Evolutionary conservation across 768 basidiomycete species (phyloP), one percentile per base, ranked within the genome.

Genomic region (Exidia glandulosa): DNA sequence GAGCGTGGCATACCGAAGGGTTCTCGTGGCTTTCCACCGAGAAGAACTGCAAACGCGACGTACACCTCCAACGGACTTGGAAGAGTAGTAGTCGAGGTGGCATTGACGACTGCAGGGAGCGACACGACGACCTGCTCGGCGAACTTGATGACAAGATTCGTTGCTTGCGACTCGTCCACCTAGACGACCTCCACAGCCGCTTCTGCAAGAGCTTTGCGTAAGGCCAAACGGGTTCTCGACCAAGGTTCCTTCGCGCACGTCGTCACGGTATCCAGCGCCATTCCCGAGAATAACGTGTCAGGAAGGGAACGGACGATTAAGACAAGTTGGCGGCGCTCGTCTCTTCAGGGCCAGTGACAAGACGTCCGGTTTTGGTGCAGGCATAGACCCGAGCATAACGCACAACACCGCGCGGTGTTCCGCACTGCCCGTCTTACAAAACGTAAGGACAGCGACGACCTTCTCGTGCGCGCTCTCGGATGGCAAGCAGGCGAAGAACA

Each of bases 341-440:
- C 70, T 96, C 95, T 94, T 99, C 2, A 75, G 66, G 52, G 85
- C 71, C 16, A 84, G 68, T 0, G 74, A 66, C 2, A 77, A 71
- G 12, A 80, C 69, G 1, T 75, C 69, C 34, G 76, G 70, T n/a
- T 78, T 64, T 31, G 78, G 67, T 0, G 71, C 61, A 2, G 74
- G 71, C 1, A 92, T 62, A 57, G 67, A 67, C 2, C 77, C 72
- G 1, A 93, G 77, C 85, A 98, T 91, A 1, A 82, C 78, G 72
- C 91, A 94, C 9, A 98, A 75, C 0, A 87, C 77, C 3, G 84
- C 70, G 19, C 94, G 84, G 69, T 98, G 93, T 59, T 95, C 95
- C 2, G 88, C 80, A 1, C 92, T 91, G 1, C 85, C 74, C 0
- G 93, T 90, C 76, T 96, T 99, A 23, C 91, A 88, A 0, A 84